A percentile compares a stretch with the other conserved stretches of the same genome.
phyloP scores from a whole-genome alignment of 2,329 filamentous ascomycete genomes.

The Lithohypha guttulata region DNA sequence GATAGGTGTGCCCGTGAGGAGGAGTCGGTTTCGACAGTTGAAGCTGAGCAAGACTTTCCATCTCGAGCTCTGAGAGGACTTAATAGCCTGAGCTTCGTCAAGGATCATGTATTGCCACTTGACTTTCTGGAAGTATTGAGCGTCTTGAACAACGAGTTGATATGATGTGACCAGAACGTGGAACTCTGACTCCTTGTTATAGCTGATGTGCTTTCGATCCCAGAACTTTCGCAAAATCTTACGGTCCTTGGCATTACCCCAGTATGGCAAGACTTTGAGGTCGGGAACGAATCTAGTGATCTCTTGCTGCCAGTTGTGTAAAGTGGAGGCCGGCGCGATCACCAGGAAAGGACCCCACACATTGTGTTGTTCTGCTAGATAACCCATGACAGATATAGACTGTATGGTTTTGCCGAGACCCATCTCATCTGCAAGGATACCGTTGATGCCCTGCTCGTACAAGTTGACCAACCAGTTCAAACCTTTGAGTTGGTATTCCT shows the following conservation, averaged over 20 bases:
- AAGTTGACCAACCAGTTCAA: slow-evolving; percentile 98
- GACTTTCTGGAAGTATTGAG: slow-evolving; percentile 97
- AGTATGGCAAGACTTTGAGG: slow-evolving; percentile 93
- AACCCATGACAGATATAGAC: slow-evolving; percentile 98
- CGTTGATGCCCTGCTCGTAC: slow-evolving; percentile 99
- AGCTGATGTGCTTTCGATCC: slow-evolving; percentile 95
- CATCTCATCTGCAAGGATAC: slow-evolving; percentile 98
- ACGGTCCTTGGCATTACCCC: slow-evolving; percentile 86
- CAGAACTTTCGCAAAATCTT: slow-evolving; percentile 98
- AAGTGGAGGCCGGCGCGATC: slow-evolving; percentile 85
- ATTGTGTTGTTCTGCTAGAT: slow-evolving; percentile 91
- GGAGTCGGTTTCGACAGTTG: slow-evolving; percentile 84
- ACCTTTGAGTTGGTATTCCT: slow-evolving; percentile 98
- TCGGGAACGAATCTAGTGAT: slow-evolving; percentile 89
- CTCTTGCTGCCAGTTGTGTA: slow-evolving; percentile 99
- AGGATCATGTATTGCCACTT: slow-evolving; percentile 99
- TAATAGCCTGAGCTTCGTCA: slow-evolving; percentile 97
- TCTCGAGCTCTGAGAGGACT: slow-evolving; percentile 87
- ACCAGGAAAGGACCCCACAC: slow-evolving; percentile 98
- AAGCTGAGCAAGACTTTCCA: slow-evolving; percentile 95
- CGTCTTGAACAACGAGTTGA: slow-evolving; percentile 90
- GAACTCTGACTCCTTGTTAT: slow-evolving; percentile 85
- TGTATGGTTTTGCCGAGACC: slow-evolving; percentile 98
- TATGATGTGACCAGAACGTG: slow-evolving; percentile 96
- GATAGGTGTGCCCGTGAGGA: slow-evolving; percentile 93